These are phyloP conservation scores for Mycena amicta DNA, from an alignment of 768 basidiomycete species.

Conservation along the genomic window DNA sequence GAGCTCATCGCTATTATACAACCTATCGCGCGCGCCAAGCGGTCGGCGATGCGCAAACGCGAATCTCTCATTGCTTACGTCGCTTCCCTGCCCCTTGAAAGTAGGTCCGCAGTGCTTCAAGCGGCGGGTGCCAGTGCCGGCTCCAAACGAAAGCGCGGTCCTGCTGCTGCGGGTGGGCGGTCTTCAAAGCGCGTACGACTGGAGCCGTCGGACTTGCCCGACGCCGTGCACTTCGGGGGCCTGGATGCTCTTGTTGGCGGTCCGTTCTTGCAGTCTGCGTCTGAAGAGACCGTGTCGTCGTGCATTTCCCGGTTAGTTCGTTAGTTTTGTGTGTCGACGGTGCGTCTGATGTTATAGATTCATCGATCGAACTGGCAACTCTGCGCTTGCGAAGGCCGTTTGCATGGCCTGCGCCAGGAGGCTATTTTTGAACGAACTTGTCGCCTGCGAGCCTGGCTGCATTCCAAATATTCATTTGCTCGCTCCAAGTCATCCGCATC, in stretches of 20 bases:
- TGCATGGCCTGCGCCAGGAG: background rate
- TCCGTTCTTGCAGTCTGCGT: background rate
- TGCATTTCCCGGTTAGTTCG: background rate
- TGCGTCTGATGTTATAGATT: background rate
- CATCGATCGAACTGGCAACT: background rate
- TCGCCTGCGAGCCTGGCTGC: background rate
- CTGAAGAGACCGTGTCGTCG: background rate
- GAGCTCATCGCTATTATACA: too few species aligned
- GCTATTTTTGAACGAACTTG: background rate
- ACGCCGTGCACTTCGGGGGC: background rate
- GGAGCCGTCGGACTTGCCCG: background rate
- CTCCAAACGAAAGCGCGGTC: too few species aligned
- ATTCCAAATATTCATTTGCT: background rate
- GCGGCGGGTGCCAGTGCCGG: too few species aligned
- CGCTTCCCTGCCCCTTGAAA: too few species aligned
- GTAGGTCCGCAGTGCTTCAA: too few species aligned
- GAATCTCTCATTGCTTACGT: too few species aligned
- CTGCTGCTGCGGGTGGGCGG: background rate
- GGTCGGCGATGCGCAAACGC: too few species aligned
- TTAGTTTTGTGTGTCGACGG: background rate
- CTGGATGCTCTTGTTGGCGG: background rate
- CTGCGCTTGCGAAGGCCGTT: background rate
- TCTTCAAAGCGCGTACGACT: background rate
- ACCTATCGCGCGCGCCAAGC: too few species aligned
- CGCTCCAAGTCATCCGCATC: background rate